Evolutionary conservation across 331 rosid genomes (phyloP).

Genomic region (Phaseolus coccineus): DNA sequence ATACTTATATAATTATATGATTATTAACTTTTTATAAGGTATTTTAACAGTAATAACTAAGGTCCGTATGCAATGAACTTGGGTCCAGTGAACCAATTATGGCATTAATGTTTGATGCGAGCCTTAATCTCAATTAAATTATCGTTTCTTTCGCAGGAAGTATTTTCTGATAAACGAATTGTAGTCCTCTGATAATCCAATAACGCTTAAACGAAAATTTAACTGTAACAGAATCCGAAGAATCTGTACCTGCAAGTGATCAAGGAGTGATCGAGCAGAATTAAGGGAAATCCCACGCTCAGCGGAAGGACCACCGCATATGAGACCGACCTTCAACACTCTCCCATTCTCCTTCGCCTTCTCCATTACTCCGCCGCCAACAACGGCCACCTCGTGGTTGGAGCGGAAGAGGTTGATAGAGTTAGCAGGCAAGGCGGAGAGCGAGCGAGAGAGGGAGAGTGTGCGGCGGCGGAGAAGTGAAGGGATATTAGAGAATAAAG

Average conservation of each 20-base stretch:
- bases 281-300: conserved; percentile 99
- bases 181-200: no score
- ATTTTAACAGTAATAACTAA: no score
- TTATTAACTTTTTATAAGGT: no score
- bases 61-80: neutral
- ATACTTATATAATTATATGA: no score
- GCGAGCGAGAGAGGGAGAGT: neutral
- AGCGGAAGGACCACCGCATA: conserved; percentile 95
- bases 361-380: conserved; percentile 42
- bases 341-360: conserved; percentile 36
- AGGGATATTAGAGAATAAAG: conserved; percentile 40
- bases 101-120: no score
- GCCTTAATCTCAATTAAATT: no score
- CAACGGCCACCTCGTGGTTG: conserved; percentile 43
- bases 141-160: no score
- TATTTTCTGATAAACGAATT: no score
- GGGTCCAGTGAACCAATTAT: no score
- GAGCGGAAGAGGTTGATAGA: conserved; percentile 29
- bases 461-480: conserved; percentile 36
- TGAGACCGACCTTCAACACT: conserved; percentile 72
- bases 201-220: neutral
- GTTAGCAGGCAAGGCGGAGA: neutral
- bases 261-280: conserved; percentile 90
- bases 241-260: conserved; percentile 75
- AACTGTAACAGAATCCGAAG: neutral